Percentiles rank a stretch among this genome's conserved stretches.
These are phyloP conservation scores for Maudiozyma pseudohumilis DNA, from an alignment of 805 yeast species.

Conservation along the genomic window DNA sequence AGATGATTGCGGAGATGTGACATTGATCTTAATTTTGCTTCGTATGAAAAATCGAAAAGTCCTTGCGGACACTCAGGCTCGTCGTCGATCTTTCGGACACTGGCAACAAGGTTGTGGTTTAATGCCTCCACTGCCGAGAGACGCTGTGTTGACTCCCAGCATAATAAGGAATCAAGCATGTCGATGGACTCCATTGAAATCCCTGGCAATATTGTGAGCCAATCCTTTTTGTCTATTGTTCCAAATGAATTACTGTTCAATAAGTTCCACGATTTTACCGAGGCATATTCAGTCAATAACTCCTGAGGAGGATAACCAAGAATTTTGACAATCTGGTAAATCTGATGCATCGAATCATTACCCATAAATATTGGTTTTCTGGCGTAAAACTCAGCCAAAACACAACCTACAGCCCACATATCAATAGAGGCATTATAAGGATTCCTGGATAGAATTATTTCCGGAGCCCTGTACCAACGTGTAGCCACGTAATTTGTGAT, in stretches of 20 bases:
- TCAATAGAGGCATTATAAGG: constrained; percentile 64
- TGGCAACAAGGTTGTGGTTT: constrained; percentile 43
- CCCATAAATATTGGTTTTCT: constrained; percentile 77
- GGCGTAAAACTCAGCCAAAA: constrained; percentile 74
- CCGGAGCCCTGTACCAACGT: constrained; percentile 94
- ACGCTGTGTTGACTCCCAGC: constrained; percentile 56
- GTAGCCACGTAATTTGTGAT: constrained; percentile 88
- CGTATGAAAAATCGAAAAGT: constrained; percentile 62
- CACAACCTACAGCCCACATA: constrained; percentile 92
- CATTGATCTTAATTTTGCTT: constrained; percentile 32
- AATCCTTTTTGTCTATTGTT: constrained; percentile 27
- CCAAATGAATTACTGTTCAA: constrained; percentile 35
- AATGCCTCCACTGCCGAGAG: constrained; percentile 47
- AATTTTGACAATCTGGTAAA: constrained; percentile 54
- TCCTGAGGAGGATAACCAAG: constrained; percentile 60
- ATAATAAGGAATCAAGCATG: constrained; percentile 44
- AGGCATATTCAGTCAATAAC: constrained; percentile 35
- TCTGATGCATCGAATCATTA: constrained; percentile 58
- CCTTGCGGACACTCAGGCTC: constrained; percentile 43
- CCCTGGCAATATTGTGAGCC: constrained; percentile 53
- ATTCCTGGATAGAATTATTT: constrained; percentile 54
- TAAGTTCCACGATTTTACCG: constrained; percentile 38
- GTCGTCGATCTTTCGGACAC: constrained; percentile 43
- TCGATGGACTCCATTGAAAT: constrained; percentile 44
- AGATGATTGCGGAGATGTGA: constrained; percentile 40